phyloP scores from a whole-genome alignment of 2,329 filamentous ascomycete genomes.

The Fusarium agapanthi region DNA sequence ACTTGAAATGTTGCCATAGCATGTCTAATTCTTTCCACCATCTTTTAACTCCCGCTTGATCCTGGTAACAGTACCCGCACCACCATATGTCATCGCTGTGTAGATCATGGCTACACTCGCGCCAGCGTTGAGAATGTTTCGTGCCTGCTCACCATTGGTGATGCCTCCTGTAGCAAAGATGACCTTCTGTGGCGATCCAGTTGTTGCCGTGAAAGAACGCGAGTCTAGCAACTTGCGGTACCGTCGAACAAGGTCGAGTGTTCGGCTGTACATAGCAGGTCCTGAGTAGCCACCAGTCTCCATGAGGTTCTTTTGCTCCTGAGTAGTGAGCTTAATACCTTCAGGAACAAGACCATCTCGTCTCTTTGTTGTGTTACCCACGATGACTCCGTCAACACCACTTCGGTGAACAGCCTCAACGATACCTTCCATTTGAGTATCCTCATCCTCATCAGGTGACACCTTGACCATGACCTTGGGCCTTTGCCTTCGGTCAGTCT shows the following conservation, averaged over 20 bases:
- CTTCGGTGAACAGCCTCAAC: conserved; percentile 83
- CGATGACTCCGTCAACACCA: conserved; percentile 93
- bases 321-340: conserved; percentile 68
- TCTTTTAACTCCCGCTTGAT: conserved; percentile 71
- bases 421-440: conserved; percentile 86
- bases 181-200: conserved; percentile 67
- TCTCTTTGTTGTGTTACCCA: conserved; percentile 95
- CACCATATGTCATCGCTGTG: conserved; percentile 75
- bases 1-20: conserved; percentile 33
- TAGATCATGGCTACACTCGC: conserved; percentile 93
- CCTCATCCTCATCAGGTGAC: conserved; percentile 90
- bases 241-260: conserved; percentile 77
- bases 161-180: conserved; percentile 96
- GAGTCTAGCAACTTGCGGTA: conserved; percentile 77
- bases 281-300: conserved; percentile 92
- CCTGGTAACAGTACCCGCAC: conserved; percentile 69
- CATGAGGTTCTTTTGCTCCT: conserved; percentile 73
- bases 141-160: conserved; percentile 84
- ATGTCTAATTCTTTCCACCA: conserved; percentile 42
- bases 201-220: conserved; percentile 46
- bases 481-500: conserved; percentile 73
- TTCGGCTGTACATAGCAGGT: conserved; percentile 85
- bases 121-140: conserved; percentile 84
- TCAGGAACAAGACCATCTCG: conserved; percentile 75
- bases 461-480: conserved; percentile 93